A percentile compares a stretch with the other conserved stretches of the same genome.
These are phyloP conservation scores for Pestalotiopsis fici DNA, from an alignment of 2,329 filamentous ascomycete genomes.

Conservation along the genomic window DNA sequence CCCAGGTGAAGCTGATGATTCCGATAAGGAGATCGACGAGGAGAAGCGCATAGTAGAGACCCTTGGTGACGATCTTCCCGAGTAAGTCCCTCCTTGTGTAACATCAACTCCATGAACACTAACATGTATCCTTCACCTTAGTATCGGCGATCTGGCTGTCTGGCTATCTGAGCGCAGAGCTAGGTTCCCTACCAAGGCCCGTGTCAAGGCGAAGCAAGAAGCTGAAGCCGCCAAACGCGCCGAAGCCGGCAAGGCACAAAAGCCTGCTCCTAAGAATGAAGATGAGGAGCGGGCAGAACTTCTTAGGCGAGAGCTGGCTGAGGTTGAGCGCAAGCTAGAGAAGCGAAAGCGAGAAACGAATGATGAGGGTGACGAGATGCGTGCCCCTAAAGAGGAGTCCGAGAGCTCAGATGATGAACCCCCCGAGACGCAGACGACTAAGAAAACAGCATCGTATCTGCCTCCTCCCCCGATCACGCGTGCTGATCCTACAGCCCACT, in stretches of 20 bases:
- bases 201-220: slow-evolving; percentile 64
- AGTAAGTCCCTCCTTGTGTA: slow-evolving; percentile 42
- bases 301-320: slow-evolving; percentile 64
- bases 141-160: slow-evolving; percentile 69
- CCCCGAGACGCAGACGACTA: slow-evolving; percentile 59
- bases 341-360: slow-evolving; percentile 70
- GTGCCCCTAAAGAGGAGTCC: slow-evolving; percentile 44
- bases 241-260: slow-evolving; percentile 61
- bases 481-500: slow-evolving; percentile 65
- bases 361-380: slow-evolving; percentile 68
- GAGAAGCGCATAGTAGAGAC: slow-evolving; percentile 59
- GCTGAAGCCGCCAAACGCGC: slow-evolving; percentile 52
- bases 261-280: slow-evolving; percentile 52
- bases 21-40: slow-evolving; percentile 72
- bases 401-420: slow-evolving; percentile 53
- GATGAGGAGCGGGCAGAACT: slow-evolving; percentile 60
- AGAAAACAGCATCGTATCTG: slow-evolving; percentile 35
- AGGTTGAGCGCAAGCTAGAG: slow-evolving; percentile 66
- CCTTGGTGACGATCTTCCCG: slow-evolving; percentile 55
- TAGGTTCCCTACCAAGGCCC: slow-evolving; percentile 77
- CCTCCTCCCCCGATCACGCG: slow-evolving; percentile 50
- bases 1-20: slow-evolving; percentile 63
- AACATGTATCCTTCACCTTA: slow-evolving; percentile 24
- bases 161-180: slow-evolving; percentile 82
- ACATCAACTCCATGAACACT: not conserved